Base-by-base conservation (phyloP, 1,284 basidiomycete species). In the Rhodotorula mucilaginosa region DNA sequence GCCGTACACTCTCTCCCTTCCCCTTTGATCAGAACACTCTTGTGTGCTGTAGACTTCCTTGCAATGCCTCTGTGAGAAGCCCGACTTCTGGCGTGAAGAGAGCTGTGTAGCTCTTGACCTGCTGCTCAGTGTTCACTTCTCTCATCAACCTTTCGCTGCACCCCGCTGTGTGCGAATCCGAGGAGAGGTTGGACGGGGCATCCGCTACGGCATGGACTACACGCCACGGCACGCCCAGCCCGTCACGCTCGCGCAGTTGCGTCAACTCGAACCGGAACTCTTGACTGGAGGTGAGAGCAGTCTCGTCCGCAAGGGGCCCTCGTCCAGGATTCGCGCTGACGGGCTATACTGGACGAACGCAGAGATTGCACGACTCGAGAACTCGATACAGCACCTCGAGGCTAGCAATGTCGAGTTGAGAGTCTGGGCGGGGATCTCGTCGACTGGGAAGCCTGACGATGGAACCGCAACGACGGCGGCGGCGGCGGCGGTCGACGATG, bases 351-450 rank as follows among this genome's bases (percentile, higher is more conserved):
- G 16, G 19, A 12, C 44, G 4, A 3, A 31, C 2, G 19, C 62
- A 76, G 75, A 76, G 63, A 68, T 76, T 31, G 29, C 58, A 3
- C 62, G 75, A 39, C 64, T 76, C 1, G 61, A 74, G 61, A 70
- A 76, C 67, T 63, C 58, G 16, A 61, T 74, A 23, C 48, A 62
- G 31, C 75, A 76, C 57, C 65, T 76, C 47, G 61, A 67, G 39
- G 47, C 73, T 39, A 69, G 66, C n/a, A 76, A 76, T 54, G 44
- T 13, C 7, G 75, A 76, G 62, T 54, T 76, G 39, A 1, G 31
- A 23, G 52, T 61, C 3, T 74, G 46, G 23, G 59, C 44, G n/a
- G 26, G 46, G 39, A 44, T 44, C 39, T 34, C 5, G 6, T 34
- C 34, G 34, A 5, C 34, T 34, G 21, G 26, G 58, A 23, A 34